Conservation (phyloP, 768 basidiomycete species). For the Cystobasidium ongulense region DNA sequence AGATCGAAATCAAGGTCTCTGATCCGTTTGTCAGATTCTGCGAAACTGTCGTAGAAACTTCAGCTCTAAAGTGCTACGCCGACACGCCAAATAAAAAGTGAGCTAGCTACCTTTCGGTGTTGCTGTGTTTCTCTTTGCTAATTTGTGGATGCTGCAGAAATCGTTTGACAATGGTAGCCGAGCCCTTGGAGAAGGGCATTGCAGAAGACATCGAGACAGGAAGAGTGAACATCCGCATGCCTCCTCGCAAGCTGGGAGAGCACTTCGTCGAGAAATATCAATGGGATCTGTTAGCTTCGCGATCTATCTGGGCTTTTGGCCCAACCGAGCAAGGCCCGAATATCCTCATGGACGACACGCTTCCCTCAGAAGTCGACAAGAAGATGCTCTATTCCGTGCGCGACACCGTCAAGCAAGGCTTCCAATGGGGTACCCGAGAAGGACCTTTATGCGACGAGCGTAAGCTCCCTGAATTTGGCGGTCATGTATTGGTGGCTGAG, state of each 20-base stretch:
- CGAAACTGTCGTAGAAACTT: constrained; percentile 96
- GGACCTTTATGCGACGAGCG: constrained; percentile 97
- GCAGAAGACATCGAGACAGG: constrained; percentile 94
- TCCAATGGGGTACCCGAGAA: constrained; percentile 98
- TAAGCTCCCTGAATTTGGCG: constrained; percentile 49
- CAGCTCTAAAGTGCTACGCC: constrained; percentile 95
- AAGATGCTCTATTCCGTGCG: constrained; percentile 78
- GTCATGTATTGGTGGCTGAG: background rate
- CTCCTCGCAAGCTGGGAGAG: constrained; percentile 83
- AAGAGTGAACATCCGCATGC: constrained; percentile 86
- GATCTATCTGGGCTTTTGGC: constrained; percentile 99
- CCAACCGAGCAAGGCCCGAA: constrained; percentile 94
- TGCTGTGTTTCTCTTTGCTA: constrained; percentile 4
- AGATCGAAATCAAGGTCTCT: constrained; percentile 99
- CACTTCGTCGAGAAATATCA: constrained; percentile 96
- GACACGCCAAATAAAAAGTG: constrained; percentile 99
- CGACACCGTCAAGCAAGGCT: constrained; percentile 95
- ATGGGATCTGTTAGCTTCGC: constrained; percentile 93
- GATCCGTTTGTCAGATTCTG: constrained; percentile 98
- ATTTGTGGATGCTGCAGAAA: constrained; percentile 74
- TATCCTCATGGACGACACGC: constrained; percentile 84
- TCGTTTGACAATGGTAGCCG: constrained; percentile 97
- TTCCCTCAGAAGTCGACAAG: constrained; percentile 95
- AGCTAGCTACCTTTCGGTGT: constrained; percentile 41
- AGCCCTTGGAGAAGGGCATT: constrained; percentile 88